Evolutionary conservation across 257 asterid genomes (phyloP), one percentile per base, ranked within the genome.

Genomic region (Handroanthus guayacan): DNA sequence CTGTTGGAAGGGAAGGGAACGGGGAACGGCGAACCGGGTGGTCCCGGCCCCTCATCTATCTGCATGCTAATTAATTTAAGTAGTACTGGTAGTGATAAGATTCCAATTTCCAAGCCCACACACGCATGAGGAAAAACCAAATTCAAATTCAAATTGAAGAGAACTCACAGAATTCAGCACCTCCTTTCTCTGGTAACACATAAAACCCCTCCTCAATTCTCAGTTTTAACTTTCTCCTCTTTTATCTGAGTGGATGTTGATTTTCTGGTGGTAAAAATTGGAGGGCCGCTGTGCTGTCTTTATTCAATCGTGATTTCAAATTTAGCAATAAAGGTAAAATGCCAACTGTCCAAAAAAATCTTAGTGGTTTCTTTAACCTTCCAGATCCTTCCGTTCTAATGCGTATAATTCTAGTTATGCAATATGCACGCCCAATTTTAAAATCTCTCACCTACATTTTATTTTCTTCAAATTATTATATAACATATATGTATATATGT

Each of bases 121-220:
- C 45, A 0, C 45, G 8, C 45, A 41, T 8, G 7, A 41, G 45
- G 45, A 41, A 41, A 41, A 41, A 0, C 8, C 45, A 41, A 14
- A 52, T 11, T 52, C 58, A 52, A 52, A 52, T 52, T 52, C 58
- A 11, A 6, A 52, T 5, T 14, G 58, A 52, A 52, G 25, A 52
- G 5, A 52, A 52, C 18, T 20, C 58, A 52, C 18, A 52, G 16
- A 12, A 13, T 52, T 74, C 71, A 51, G 54, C 31, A 1, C 31
- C 52, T 62, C 71, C 52, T 75, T 63, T 6, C 34, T 10, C 63
- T 20, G 63, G 63, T 57, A 57, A 57, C 9, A n/a, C 2, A 25
- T 8, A 57, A 56, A 56, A 18, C 18, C 37, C 43, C 25, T 5
- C 55, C 36, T 25, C 16, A 47, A 5, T 58, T 48, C 37, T 68